Evolutionary conservation across 257 asterid genomes (phyloP), one percentile per base, ranked within the genome.

Genomic region (Pogostemon cablin): DNA sequence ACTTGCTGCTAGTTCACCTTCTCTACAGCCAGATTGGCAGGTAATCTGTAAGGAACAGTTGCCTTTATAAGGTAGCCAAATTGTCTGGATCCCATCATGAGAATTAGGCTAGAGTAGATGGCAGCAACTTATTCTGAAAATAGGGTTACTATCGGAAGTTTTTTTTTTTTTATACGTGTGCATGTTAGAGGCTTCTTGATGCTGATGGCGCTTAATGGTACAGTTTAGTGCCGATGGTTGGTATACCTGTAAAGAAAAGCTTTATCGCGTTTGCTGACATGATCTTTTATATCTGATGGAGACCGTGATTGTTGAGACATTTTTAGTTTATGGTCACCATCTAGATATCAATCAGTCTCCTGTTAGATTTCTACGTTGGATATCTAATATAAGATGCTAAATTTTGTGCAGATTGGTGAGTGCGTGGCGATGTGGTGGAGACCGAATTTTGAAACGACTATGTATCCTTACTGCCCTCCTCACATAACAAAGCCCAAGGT

Each of bases 341-440:
- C 48, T 8, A 7, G 41, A 41, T 15, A 37, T 35, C 25, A 1
- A 52, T 68, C 5, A 46, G 37, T 54, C 47, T 34, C 9, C 42
- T 1, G 35, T 71, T 69, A 9, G 58, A 40, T 65, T 38, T 37
- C 17, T 48, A 20, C 20, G 6, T 38, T 47, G 20, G 59, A 54
- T 62, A 59, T 72, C 72, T 61, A 72, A 9, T 11, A 3, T 69
- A 54, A 72, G 3, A 9, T 43, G 34, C 25, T 40, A 69, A 59
- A 4, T 48, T 68, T 65, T 6, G 53, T 82, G 81, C 89, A 93
- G 99, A 83, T 93, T 34, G 99, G 99, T 8, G 99, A 93, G 81
- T 93, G 97, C 75, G 96, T 91, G 68, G 99, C 96, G 17, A 82
- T 74, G 52, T 91, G 99, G 99, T 93, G 97, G 98, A 89, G 98